These are phyloP conservation scores for Neospora caninum DNA, from an alignment of 169 alveolate genomes.

Conservation along the genomic window DNA sequence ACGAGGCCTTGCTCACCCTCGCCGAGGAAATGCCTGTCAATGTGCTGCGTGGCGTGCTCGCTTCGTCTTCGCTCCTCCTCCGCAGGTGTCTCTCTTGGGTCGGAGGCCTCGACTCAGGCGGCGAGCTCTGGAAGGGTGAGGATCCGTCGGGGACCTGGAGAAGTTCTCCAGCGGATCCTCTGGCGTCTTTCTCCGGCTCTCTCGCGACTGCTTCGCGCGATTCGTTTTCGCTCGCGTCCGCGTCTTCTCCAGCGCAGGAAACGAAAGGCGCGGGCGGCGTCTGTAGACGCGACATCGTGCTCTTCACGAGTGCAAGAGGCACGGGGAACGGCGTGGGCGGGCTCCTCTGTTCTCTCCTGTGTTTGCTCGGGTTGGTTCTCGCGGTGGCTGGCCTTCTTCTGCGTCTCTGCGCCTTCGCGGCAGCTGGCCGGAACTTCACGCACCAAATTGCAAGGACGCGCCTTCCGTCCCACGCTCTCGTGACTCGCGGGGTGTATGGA, in stretches of 20 bases:
- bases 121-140: too few species aligned
- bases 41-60: neutral
- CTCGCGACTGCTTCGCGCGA: neutral
- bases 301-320: neutral
- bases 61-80: neutral
- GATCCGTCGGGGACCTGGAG: neutral
- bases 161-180: neutral
- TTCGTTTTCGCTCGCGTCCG: neutral
- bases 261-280: neutral
- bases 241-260: neutral
- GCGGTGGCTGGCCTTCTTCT: conserved; percentile 46
- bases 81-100: neutral
- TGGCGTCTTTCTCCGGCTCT: neutral
- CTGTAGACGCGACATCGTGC: neutral
- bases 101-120: too few species aligned
- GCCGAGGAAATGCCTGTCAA: neutral
- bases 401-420: conserved; percentile 47
- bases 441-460: conserved; percentile 55
- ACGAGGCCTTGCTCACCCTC: too few species aligned
- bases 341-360: neutral
- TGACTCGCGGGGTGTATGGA: conserved; percentile 54
- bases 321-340: neutral
- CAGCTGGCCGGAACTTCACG: conserved; percentile 51
- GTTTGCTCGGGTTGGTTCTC: neutral
- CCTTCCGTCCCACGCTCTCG: conserved; percentile 24